Evolutionary conservation across 495 filamentous ascomycete species (phyloP).

Genomic region (Venustampulla echinocandica): DNA sequence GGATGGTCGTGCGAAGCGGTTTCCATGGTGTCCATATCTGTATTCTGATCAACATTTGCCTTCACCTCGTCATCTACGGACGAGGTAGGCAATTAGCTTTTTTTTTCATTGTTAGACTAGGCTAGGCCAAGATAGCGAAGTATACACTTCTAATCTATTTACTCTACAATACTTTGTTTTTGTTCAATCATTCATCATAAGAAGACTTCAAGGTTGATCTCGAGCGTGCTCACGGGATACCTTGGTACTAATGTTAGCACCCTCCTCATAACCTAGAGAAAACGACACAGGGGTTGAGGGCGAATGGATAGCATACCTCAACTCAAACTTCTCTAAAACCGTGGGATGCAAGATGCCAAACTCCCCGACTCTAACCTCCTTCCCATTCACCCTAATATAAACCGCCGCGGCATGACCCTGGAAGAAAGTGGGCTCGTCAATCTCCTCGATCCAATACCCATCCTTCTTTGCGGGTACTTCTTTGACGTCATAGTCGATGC

Average conservation of each 20-base stretch:
- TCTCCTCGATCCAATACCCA: conserved; percentile 88
- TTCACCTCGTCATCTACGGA: too few species aligned
- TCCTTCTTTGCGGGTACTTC: conserved; percentile 44
- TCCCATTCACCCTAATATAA: conserved; percentile 60
- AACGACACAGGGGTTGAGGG: not conserved
- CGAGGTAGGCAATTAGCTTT: too few species aligned
- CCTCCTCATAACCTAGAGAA: not conserved
- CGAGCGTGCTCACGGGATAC: conserved; percentile 89
- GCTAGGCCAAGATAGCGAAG: too few species aligned
- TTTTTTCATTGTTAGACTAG: too few species aligned
- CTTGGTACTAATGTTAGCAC: conserved; percentile 31
- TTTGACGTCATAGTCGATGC: conserved; percentile 36
- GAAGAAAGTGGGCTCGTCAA: conserved; percentile 88
- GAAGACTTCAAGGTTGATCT: conserved; percentile 93
- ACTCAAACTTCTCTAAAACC: conserved; percentile 87
- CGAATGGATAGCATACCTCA: conserved; percentile 48
- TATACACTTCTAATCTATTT: not conserved
- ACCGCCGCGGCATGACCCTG: conserved; percentile 79
- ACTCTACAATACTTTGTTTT: not conserved
- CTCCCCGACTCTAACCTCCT: conserved; percentile 64
- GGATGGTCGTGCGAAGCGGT: too few species aligned
- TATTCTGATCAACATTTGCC: too few species aligned
- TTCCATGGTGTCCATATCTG: too few species aligned
- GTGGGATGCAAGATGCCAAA: conserved; percentile 92
- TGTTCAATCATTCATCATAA: conserved; percentile 38